Percentiles rank a stretch among this genome's conserved stretches.
Conservation (phyloP, 495 filamentous ascomycete species). For the Parathielavia appendiculata region DNA sequence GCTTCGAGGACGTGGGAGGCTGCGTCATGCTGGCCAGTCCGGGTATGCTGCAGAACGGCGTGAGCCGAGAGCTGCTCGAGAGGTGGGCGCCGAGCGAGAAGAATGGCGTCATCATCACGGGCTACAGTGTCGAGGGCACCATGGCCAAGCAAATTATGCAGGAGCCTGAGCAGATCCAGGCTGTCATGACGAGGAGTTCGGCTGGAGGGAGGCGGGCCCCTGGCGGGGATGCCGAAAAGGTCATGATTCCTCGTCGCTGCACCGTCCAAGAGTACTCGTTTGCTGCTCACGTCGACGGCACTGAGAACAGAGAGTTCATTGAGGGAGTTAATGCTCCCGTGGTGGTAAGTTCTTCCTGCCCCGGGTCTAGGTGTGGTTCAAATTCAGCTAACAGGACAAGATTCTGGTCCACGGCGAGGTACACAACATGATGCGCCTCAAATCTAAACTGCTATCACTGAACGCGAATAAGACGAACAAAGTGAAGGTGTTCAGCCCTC, state of each 20-base stretch:
- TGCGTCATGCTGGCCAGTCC: slow-evolving; percentile 97
- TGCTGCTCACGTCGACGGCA: slow-evolving; percentile 94
- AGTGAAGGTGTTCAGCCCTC: slow-evolving; percentile 85
- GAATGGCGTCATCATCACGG: slow-evolving; percentile 95
- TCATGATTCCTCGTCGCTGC: slow-evolving; percentile 88
- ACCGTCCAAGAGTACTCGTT: slow-evolving; percentile 90
- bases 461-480: slow-evolving; percentile 74
- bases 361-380: not conserved
- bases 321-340: slow-evolving; percentile 86
- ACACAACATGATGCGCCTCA: slow-evolving; percentile 96
- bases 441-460: slow-evolving; percentile 85
- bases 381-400: slow-evolving; percentile 40
- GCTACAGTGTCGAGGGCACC: slow-evolving; percentile 95
- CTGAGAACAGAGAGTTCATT: slow-evolving; percentile 90
- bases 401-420: slow-evolving; percentile 96
- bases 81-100: slow-evolving; percentile 91
- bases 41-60: slow-evolving; percentile 95
- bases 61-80: slow-evolving; percentile 86
- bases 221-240: slow-evolving; percentile 62
- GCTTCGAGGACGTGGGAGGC: slow-evolving; percentile 91
- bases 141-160: slow-evolving; percentile 95
- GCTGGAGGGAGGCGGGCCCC: slow-evolving; percentile 51
- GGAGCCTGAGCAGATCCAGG: slow-evolving; percentile 87
- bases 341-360: slow-evolving; percentile 58
- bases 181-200: slow-evolving; percentile 72